Conservation (phyloP, 2,329 filamentous ascomycete genomes). For the Sclerotinia trifoliorum region DNA sequence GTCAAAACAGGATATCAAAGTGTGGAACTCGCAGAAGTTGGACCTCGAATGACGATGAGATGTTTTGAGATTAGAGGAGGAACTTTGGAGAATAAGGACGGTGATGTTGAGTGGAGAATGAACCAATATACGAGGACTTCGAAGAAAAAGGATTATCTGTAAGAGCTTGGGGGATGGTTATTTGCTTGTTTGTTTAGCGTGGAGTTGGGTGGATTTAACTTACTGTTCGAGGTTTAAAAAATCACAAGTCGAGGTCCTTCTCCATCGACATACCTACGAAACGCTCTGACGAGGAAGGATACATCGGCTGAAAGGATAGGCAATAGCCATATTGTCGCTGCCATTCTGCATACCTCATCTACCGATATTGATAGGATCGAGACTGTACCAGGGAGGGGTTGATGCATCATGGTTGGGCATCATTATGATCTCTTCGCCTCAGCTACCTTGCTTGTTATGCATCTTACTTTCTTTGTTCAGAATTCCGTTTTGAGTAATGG, state of each 20-base stretch:
- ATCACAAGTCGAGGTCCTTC: slow-evolving; percentile 20
- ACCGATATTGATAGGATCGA: slow-evolving; percentile 16
- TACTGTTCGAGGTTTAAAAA: slow-evolving; percentile 26
- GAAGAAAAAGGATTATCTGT: slow-evolving; percentile 94
- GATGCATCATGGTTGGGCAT: slow-evolving; percentile 9
- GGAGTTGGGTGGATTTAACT: slow-evolving; percentile 35
- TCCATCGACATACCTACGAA: slow-evolving; percentile 21
- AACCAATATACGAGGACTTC: slow-evolving; percentile 93
- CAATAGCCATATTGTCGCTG: slow-evolving; percentile 21
- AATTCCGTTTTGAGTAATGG: slow-evolving; percentile 8
- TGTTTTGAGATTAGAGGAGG: slow-evolving; percentile 90
- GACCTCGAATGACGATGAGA: slow-evolving; percentile 95
- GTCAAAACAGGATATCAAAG: slow-evolving; percentile 88
- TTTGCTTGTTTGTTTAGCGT: slow-evolving; percentile 37
- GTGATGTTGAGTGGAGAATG: slow-evolving; percentile 94
- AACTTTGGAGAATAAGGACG: slow-evolving; percentile 90
- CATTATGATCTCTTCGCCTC: slow-evolving; percentile 6
- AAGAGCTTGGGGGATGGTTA: slow-evolving; percentile 38
- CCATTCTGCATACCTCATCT: slow-evolving; percentile 23
- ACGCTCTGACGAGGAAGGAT: slow-evolving; percentile 17
- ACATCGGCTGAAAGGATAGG: slow-evolving; percentile 21
- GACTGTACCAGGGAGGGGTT: background rate
- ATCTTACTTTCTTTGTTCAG: slow-evolving; percentile 23
- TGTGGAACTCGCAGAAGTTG: slow-evolving; percentile 85
- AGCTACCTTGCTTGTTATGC: slow-evolving; percentile 20